phyloP scores from a whole-genome alignment of 106 monocot species.

The Dioscorea dumetorum region DNA sequence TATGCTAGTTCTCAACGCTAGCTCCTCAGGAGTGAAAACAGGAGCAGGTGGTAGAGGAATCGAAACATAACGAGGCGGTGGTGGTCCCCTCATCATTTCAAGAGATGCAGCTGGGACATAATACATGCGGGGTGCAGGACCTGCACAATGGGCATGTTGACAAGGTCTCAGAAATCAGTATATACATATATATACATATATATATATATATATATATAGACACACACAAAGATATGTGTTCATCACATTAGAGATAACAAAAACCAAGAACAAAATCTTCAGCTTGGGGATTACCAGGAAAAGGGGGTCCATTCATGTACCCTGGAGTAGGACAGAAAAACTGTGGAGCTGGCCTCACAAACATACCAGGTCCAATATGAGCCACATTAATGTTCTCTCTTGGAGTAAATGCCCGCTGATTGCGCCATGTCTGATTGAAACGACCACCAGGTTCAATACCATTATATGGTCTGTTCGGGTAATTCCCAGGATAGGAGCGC shows the following conservation, averaged over 20 bases:
- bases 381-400: conserved; percentile 51
- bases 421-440: conserved; percentile 40
- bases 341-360: conserved; percentile 49
- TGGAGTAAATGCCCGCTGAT: conserved; percentile 34
- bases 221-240: neutral
- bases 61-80: conserved; percentile 33
- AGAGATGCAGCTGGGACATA: conserved; percentile 43
- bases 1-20: conserved; percentile 46
- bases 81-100: conserved; percentile 52
- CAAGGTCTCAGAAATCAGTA: too few relatives aligned
- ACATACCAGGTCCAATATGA: conserved; percentile 43
- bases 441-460: conserved; percentile 27
- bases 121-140: conserved; percentile 49
- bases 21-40: conserved; percentile 21
- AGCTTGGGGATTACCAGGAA: conserved; percentile 44
- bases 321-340: conserved; percentile 47
- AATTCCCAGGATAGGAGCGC: conserved; percentile 31
- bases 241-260: neutral
- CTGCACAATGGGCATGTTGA: conserved; percentile 25
- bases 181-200: too few relatives aligned
- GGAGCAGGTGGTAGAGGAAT: conserved; percentile 28
- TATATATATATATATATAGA: too few relatives aligned
- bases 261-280: neutral
- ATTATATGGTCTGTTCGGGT: conserved; percentile 32
- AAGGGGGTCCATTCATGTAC: conserved; percentile 56